Conservation (phyloP, 768 basidiomycete species). For the Trametes coccinea region DNA sequence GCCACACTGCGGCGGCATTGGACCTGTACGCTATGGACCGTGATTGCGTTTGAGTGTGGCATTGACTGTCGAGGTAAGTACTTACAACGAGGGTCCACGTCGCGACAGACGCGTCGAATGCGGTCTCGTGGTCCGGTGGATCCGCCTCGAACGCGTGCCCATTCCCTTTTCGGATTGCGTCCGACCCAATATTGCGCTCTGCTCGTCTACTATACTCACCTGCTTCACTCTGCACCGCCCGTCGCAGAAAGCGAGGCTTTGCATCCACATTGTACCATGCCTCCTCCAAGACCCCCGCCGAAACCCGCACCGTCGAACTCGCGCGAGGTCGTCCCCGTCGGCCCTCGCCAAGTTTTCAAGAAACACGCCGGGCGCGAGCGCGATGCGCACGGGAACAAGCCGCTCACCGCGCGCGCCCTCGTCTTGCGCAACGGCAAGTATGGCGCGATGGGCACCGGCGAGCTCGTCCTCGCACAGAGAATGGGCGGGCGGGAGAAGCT, state of each 20-base stretch:
- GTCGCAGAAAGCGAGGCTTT: background rate
- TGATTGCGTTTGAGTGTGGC: too few species aligned
- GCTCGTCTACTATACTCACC: too few species aligned
- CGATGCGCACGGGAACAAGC: conserved; percentile 52
- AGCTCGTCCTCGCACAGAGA: conserved; percentile 56
- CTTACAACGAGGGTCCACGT: too few species aligned
- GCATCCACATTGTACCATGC: conserved; percentile 17
- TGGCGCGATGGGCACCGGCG: conserved; percentile 71
- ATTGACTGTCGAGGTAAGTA: too few species aligned
- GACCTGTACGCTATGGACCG: too few species aligned
- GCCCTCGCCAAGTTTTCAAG: conserved; percentile 51
- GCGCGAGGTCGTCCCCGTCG: conserved; percentile 52
- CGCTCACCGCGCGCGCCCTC: conserved; percentile 72
- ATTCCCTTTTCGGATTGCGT: background rate
- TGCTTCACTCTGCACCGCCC: too few species aligned
- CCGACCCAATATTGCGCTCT: background rate
- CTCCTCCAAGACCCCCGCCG: conserved; percentile 15
- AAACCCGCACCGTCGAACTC: conserved; percentile 26
- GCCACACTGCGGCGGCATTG: too few species aligned
- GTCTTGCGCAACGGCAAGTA: conserved; percentile 74
- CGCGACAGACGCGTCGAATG: background rate
- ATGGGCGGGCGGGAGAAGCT: conserved; percentile 79
- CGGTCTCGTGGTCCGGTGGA: background rate
- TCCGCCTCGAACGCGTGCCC: background rate
- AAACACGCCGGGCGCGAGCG: conserved; percentile 38